Evolutionary conservation across 148 eudicot species (phyloP).

Genomic region (Beta vulgaris): DNA sequence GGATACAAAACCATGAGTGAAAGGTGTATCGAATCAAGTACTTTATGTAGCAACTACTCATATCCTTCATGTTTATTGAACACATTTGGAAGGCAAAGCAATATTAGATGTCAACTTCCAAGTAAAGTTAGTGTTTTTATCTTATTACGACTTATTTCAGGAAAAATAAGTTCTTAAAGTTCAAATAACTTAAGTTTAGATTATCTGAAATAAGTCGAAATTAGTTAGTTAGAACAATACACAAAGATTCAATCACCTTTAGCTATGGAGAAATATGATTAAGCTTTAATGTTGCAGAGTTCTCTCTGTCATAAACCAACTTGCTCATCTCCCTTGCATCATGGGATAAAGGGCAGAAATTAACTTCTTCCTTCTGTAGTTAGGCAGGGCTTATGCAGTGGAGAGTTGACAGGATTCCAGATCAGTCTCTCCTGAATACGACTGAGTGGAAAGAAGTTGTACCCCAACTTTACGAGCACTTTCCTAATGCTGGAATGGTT

Average conservation of each 20-base stretch:
- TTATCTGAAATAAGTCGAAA: too few relatives aligned
- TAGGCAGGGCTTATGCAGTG: conserved; percentile 80
- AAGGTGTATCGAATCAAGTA: not conserved
- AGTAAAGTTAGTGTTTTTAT: too few relatives aligned
- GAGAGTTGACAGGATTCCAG: conserved; percentile 63
- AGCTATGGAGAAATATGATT: not conserved
- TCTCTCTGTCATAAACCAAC: not conserved
- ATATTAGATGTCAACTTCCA: not conserved
- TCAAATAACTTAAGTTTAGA: too few relatives aligned
- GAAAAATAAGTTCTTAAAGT: too few relatives aligned
- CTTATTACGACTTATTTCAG: too few relatives aligned
- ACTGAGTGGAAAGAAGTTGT: conserved; percentile 72
- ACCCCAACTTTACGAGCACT: conserved; percentile 69
- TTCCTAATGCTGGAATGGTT: conserved; percentile 63
- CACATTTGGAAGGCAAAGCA: not conserved
- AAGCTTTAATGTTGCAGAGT: not conserved
- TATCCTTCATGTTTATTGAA: not conserved
- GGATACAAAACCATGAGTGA: not conserved
- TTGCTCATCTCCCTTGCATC: not conserved
- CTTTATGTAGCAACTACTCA: not conserved
- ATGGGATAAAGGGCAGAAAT: not conserved
- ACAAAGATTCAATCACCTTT: not conserved
- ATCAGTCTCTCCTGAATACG: conserved; percentile 73
- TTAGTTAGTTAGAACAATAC: too few relatives aligned
- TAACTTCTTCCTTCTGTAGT: conserved; percentile 29